phyloP scores from a whole-genome alignment of 345 rosid genomes.

The Gossypium bickii region DNA sequence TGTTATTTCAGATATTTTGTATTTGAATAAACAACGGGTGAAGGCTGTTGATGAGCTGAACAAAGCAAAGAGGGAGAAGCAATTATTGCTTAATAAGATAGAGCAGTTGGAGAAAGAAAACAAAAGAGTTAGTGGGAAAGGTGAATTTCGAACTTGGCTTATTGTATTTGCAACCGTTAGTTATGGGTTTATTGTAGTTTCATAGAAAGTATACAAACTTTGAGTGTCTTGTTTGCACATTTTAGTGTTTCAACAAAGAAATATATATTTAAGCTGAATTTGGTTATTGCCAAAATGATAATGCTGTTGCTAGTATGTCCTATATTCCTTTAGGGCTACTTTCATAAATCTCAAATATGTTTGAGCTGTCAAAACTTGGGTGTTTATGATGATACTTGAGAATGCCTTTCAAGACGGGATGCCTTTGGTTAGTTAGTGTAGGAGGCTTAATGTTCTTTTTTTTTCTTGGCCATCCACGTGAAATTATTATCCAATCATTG shows the following conservation, averaged over 20 bases:
- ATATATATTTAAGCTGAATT: background rate
- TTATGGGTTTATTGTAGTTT: constrained; percentile 1
- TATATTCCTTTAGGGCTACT: background rate
- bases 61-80: constrained; percentile 45
- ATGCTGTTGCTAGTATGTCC: background rate
- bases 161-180: constrained; percentile 8
- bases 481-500: background rate
- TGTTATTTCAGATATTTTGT: constrained; percentile 49
- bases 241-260: background rate
- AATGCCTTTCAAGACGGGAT: background rate
- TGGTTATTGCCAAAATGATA: background rate
- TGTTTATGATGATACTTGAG: background rate
- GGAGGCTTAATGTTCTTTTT: background rate
- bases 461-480: background rate
- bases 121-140: constrained; percentile 32
- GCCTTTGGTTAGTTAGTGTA: background rate
- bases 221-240: background rate
- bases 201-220: background rate
- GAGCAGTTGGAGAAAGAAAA: constrained; percentile 42
- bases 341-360: background rate
- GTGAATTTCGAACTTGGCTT: constrained; percentile 22
- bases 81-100: constrained; percentile 45
- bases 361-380: constrained; percentile 5
- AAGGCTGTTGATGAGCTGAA: constrained; percentile 59
- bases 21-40: constrained; percentile 62